phyloP scores from a whole-genome alignment of 106 monocot genomes.

The Ottelia alismoides region DNA sequence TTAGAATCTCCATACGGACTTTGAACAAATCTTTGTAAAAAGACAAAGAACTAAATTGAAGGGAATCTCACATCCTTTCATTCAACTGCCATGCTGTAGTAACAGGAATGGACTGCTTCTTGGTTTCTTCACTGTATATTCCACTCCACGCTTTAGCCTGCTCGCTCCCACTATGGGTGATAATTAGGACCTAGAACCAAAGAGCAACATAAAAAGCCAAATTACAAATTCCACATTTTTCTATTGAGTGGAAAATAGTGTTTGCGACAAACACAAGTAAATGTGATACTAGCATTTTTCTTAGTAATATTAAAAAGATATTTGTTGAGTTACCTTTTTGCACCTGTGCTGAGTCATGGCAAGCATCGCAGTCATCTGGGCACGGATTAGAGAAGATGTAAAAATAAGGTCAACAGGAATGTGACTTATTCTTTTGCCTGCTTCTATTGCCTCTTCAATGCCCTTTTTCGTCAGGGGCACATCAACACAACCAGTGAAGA shows the following conservation, averaged over 20 bases:
- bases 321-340: slow-evolving; percentile 47
- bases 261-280: background rate
- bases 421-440: slow-evolving; percentile 86
- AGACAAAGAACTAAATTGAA: background rate
- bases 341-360: slow-evolving; percentile 97
- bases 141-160: slow-evolving; percentile 56
- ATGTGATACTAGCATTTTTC: background rate
- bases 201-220: background rate
- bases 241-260: background rate
- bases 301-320: slow-evolving; percentile 1
- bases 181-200: slow-evolving; percentile 66
- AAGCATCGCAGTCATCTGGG: slow-evolving; percentile 99
- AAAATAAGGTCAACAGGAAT: slow-evolving; percentile 90
- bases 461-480: slow-evolving; percentile 90
- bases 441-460: slow-evolving; percentile 92
- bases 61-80: slow-evolving; percentile 76
- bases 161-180: slow-evolving; percentile 70
- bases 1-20: background rate
- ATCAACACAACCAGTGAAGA: slow-evolving; percentile 98
- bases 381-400: slow-evolving; percentile 85
- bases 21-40: background rate
- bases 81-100: slow-evolving; percentile 93
- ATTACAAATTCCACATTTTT: background rate
- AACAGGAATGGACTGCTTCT: slow-evolving; percentile 83
- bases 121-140: slow-evolving; percentile 70